Conservation (phyloP, 352 stramenopile genomes). For the Phytophthora constricta region DNA sequence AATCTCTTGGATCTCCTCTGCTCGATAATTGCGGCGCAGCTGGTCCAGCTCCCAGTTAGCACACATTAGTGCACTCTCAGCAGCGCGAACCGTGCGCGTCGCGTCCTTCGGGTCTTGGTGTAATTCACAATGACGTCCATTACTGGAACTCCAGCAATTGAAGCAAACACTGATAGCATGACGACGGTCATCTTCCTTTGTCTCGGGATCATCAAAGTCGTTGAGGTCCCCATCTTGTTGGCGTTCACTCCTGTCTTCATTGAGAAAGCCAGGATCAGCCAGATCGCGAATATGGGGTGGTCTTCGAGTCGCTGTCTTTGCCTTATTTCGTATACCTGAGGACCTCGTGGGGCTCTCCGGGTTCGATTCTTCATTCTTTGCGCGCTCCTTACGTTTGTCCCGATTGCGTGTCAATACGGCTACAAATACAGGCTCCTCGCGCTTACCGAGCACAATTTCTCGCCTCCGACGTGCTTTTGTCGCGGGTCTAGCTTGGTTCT, state of each 20-base stretch:
- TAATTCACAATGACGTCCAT: constrained; percentile 77
- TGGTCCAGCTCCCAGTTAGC: constrained; percentile 93
- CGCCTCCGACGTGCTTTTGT: constrained; percentile 27
- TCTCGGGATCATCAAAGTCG: constrained; percentile 12
- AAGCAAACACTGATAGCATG: constrained; percentile 76
- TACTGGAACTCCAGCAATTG: constrained; percentile 94
- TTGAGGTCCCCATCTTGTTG: constrained; percentile 15
- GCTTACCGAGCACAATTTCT: constrained; percentile 72
- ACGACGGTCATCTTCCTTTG: constrained; percentile 19
- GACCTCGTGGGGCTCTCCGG: constrained; percentile 12
- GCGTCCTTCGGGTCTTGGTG: constrained; percentile 54
- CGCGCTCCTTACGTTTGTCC: constrained; percentile 16
- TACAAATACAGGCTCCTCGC: constrained; percentile 66
- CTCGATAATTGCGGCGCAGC: constrained; percentile 82
- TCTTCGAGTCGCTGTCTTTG: constrained; percentile 30
- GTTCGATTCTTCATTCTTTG: constrained; percentile 4
- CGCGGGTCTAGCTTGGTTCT: constrained; percentile 14
- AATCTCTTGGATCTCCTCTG: constrained; percentile 93
- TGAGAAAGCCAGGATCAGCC: constrained; percentile 72
- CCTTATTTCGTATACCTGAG: constrained; percentile 19
- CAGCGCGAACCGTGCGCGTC: constrained; percentile 52
- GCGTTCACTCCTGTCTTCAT: constrained; percentile 29
- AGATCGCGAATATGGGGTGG: constrained; percentile 79
- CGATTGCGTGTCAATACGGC: constrained; percentile 51
- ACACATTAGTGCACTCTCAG: constrained; percentile 91